phyloP scores from a whole-genome alignment of 2,329 filamentous ascomycete genomes.

The Colletotrichum liriopes region DNA sequence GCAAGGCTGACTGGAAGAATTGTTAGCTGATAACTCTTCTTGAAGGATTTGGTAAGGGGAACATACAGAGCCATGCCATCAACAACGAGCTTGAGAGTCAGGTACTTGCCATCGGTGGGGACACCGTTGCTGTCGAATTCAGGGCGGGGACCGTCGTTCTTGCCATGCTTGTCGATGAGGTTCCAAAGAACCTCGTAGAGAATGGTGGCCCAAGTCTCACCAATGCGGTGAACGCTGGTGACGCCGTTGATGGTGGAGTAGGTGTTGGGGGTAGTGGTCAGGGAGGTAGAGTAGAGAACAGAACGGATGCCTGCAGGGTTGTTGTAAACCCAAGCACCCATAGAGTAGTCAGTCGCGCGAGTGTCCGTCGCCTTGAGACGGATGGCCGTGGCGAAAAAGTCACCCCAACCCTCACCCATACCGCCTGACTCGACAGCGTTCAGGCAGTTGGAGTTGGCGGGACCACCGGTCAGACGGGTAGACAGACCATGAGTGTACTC shows the following conservation, averaged over 20 bases:
- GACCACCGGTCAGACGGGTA: conserved; percentile 72
- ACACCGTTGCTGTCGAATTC: conserved; percentile 59
- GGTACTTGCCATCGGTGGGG: conserved; percentile 67
- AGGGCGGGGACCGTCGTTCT: conserved; percentile 60
- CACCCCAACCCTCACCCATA: conserved; percentile 73
- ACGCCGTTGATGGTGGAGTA: conserved; percentile 62
- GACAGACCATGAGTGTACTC: conserved; percentile 71
- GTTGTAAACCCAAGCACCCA: conserved; percentile 67
- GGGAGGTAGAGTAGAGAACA: conserved; percentile 67
- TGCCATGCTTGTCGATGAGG: conserved; percentile 70
- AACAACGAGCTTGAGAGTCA: conserved; percentile 67
- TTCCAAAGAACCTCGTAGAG: conserved; percentile 73
- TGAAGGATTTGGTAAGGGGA: neutral
- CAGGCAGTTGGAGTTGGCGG: conserved; percentile 67
- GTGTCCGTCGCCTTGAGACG: conserved; percentile 63
- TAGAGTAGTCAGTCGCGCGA: conserved; percentile 60
- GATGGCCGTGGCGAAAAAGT: conserved; percentile 69
- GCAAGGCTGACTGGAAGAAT: conserved; percentile 63
- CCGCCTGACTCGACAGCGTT: conserved; percentile 64
- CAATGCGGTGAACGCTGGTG: conserved; percentile 62
- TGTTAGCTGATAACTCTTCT: neutral
- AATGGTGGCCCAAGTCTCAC: conserved; percentile 67
- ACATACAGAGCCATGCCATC: conserved; percentile 64
- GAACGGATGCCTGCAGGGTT: conserved; percentile 62
- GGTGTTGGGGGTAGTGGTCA: conserved; percentile 64